These are phyloP conservation scores for Kalmusia sp. DNA, from an alignment of 2,329 filamentous ascomycete genomes.

Conservation along the genomic window DNA sequence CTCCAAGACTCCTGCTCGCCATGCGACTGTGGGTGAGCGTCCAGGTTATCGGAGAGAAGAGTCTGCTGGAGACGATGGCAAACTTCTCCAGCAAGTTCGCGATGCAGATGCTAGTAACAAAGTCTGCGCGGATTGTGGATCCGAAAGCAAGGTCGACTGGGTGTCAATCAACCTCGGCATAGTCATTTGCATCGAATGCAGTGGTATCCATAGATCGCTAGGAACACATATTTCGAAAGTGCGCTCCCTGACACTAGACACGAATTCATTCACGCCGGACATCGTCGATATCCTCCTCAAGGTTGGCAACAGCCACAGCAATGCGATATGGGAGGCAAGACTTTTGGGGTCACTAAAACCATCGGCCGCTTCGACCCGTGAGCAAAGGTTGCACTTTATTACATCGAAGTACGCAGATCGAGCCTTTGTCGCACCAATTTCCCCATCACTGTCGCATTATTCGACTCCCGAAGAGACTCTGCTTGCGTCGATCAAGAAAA, in stretches of 20 bases:
- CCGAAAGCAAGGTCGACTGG: conserved; percentile 94
- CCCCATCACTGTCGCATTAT: conserved; percentile 76
- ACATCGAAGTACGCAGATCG: conserved; percentile 92
- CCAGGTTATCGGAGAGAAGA: conserved; percentile 76
- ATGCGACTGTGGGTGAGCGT: conserved; percentile 89
- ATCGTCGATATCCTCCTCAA: conserved; percentile 92
- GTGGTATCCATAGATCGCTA: conserved; percentile 93
- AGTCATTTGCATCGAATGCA: conserved; percentile 96
- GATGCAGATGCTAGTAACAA: conserved; percentile 92
- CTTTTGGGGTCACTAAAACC: conserved; percentile 79
- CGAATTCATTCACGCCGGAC: conserved; percentile 94
- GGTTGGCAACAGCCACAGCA: conserved; percentile 92
- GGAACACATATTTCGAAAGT: conserved; percentile 98
- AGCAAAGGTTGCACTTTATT: conserved; percentile 93
- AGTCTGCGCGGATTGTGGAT: conserved; percentile 93
- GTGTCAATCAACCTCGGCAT: conserved; percentile 98
- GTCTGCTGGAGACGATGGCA: conserved; percentile 81
- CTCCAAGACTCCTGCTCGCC: conserved; percentile 73
- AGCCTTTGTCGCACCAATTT: conserved; percentile 80
- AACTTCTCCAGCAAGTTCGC: conserved; percentile 83
- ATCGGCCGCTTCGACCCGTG: conserved; percentile 76
- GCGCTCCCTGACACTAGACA: conserved; percentile 91
- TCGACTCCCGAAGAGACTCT: conserved; percentile 84
- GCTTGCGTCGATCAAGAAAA: conserved; percentile 91
- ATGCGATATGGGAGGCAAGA: conserved; percentile 93